These are phyloP conservation scores for Citrullus colocynthis DNA, from an alignment of 306 rosid species.

Conservation along the genomic window DNA sequence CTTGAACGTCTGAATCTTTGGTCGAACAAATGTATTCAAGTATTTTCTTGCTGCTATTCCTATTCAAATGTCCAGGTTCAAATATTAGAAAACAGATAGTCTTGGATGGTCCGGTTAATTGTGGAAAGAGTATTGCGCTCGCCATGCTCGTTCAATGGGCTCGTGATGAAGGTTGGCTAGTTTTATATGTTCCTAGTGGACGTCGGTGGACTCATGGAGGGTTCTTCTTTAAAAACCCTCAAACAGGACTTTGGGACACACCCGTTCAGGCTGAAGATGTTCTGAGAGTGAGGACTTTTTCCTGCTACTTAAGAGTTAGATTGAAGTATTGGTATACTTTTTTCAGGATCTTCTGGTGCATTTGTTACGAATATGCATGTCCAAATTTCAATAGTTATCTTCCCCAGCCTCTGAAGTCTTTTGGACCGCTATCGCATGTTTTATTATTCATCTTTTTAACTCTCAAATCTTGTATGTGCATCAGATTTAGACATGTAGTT, in stretches of 20 bases:
- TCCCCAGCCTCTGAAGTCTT: background rate
- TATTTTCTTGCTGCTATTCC: background rate
- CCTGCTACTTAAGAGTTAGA: background rate
- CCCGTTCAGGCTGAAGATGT: constrained; percentile 80
- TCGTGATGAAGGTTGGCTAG: constrained; percentile 93
- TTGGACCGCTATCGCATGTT: background rate
- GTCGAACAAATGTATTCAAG: background rate
- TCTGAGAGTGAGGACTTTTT: constrained; percentile 46
- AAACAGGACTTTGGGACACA: constrained; percentile 80
- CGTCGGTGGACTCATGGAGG: constrained; percentile 87
- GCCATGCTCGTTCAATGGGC: constrained; percentile 99
- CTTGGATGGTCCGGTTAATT: constrained; percentile 78
- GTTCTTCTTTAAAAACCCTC: constrained; percentile 56
- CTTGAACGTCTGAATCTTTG: background rate
- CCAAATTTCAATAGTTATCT: background rate
- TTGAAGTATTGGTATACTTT: background rate
- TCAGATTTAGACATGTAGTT: background rate
- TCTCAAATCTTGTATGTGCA: background rate
- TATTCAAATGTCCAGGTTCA: constrained; percentile 29
- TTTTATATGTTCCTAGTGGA: constrained; percentile 82
- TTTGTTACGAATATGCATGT: background rate
- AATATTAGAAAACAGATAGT: constrained; percentile 73
- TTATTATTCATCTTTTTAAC: background rate
- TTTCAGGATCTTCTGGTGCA: background rate
- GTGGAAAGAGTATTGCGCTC: constrained; percentile 85